Base-by-base conservation (phyloP, 2,329 filamentous ascomycete genomes). In the Elsinoe batatas region DNA sequence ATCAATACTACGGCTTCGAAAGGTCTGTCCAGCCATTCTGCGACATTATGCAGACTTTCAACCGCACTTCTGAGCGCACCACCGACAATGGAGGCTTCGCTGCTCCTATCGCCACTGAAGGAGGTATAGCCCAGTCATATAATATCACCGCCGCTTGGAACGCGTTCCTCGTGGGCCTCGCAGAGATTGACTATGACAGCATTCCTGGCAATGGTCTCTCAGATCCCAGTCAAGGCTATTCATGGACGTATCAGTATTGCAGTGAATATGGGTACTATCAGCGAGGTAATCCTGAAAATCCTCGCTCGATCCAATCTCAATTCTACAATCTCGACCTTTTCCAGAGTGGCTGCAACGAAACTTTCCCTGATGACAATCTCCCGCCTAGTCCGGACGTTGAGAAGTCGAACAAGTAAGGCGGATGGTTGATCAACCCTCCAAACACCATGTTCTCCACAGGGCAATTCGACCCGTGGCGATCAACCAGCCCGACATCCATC, bases 391-490 rank as follows among this genome's bases (percentile, higher is more conserved):
- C 56, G 4, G 56, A 61, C 26, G 54, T 58, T 12, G 36, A 26
- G n/a, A 46, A 53, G 22, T 44, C 53, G 18, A 57, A 60, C 40
- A 58, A 58, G 46, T 60, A 62, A 44, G 58, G 60, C 17, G 61
- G 60, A 15, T 60, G 61, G 61, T 40, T 60, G 40, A 60, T 57
- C 17, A 61, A 60, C 44, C 57, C 58, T 7, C 56, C 58, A 22
- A 61, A 61, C 40, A 57, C 57, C 33, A 62, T 63, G 60, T 62
- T 63, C 53, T 37, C 51, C 1, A 54, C 51, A n/a, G 61, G 61
- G 11, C 35, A 56, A 15, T 58, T 53, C 22, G 61, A 62, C 53
- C 61, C 61, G 6, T 63, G 61, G 61, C 60, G 58, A 18, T 56
- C 61, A 1, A 40, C 58, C 2, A 59, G 57, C 10, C 49, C 58